Percentiles rank a stretch among this genome's conserved stretches.
phyloP scores from a whole-genome alignment of 2,329 filamentous ascomycete species.

The Trichoderma sp. region DNA sequence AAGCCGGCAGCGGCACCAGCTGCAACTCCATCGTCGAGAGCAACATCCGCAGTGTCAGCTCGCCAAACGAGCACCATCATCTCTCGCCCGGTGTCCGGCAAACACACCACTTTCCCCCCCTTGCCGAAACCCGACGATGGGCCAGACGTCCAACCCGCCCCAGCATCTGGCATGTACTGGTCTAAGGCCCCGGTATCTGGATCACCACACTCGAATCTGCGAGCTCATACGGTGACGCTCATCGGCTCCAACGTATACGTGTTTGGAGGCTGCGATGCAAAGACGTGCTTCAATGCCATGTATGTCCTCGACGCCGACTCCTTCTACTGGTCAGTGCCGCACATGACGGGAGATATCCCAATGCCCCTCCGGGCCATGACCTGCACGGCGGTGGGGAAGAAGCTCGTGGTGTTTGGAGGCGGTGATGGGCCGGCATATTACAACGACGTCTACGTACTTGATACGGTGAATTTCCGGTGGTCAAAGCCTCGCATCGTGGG shows the following conservation, averaged over 20 bases:
- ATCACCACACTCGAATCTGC: slow-evolving; percentile 56
- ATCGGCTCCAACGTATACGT: slow-evolving; percentile 66
- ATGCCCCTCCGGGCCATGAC: slow-evolving; percentile 68
- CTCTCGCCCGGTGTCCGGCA: slow-evolving; percentile 35
- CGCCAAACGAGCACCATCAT: slow-evolving; percentile 19
- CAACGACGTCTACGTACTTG: slow-evolving; percentile 70
- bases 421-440: slow-evolving; percentile 70
- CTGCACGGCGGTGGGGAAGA: slow-evolving; percentile 68
- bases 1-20: slow-evolving; percentile 14
- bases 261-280: slow-evolving; percentile 66
- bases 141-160: slow-evolving; percentile 59
- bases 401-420: slow-evolving; percentile 66
- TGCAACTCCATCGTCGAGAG: slow-evolving; percentile 17
- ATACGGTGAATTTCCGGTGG: slow-evolving; percentile 68
- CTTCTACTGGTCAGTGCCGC: slow-evolving; percentile 66
- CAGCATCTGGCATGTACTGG: slow-evolving; percentile 72
- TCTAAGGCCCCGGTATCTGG: slow-evolving; percentile 64
- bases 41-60: slow-evolving; percentile 27
- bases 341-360: slow-evolving; percentile 62
- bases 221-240: slow-evolving; percentile 65
- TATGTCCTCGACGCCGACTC: slow-evolving; percentile 68
- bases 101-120: slow-evolving; percentile 53
- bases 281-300: slow-evolving; percentile 66
- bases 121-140: slow-evolving; percentile 54
- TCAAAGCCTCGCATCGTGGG: slow-evolving; percentile 58